These are phyloP conservation scores for Helenozyma rhizophorensis DNA, from an alignment of 805 yeast genomes.

Conservation along the genomic window DNA sequence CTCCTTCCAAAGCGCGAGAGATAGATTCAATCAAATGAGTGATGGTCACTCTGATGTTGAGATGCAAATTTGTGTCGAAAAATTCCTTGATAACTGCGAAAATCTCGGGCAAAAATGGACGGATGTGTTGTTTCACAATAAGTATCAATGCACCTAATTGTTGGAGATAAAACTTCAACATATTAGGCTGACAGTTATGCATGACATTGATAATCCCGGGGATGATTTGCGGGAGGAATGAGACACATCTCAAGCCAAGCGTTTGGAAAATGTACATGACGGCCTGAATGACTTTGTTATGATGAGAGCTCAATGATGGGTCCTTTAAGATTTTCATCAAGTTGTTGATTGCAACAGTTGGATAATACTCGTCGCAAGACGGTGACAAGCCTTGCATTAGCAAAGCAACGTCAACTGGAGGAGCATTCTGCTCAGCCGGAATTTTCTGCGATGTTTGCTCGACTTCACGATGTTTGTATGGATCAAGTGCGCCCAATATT, in stretches of 20 bases:
- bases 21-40: conserved; percentile 78
- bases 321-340: conserved; percentile 82
- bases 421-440: conserved; percentile 74
- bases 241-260: conserved; percentile 81
- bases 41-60: conserved; percentile 69
- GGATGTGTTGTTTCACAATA: conserved; percentile 84
- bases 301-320: conserved; percentile 78
- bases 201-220: conserved; percentile 85
- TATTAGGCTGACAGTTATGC: conserved; percentile 71
- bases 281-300: conserved; percentile 90
- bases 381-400: conserved; percentile 95
- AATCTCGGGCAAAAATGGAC: conserved; percentile 75
- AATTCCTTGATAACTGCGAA: conserved; percentile 73
- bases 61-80: conserved; percentile 45
- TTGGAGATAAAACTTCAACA: conserved; percentile 84
- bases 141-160: conserved; percentile 75
- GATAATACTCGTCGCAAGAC: conserved; percentile 86
- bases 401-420: conserved; percentile 84
- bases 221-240: conserved; percentile 81
- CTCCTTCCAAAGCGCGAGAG: conserved; percentile 84
- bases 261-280: conserved; percentile 88
- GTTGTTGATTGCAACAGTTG: conserved; percentile 88
- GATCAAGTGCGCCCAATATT: conserved; percentile 93
- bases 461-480: conserved; percentile 89
- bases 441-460: conserved; percentile 61